Percentiles rank a stretch among this genome's conserved stretches.
Evolutionary conservation across 345 rosid species (phyloP).

Genomic region (Salix dunnii): DNA sequence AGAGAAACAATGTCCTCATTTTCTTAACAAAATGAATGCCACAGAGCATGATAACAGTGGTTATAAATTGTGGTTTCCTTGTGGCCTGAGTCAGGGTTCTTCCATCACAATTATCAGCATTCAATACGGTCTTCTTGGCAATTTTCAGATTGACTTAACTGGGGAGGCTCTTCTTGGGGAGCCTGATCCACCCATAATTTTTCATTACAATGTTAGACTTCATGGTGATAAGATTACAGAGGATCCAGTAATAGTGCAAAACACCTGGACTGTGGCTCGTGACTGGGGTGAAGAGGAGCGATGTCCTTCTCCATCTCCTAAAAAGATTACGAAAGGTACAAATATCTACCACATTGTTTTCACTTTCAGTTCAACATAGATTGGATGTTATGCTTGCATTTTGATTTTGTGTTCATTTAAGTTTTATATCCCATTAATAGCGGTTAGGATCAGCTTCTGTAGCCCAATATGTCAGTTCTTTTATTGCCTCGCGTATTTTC

Average conservation of each 20-base stretch:
- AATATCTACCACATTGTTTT: background rate
- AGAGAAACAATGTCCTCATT: constrained; percentile 85
- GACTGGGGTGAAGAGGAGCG: constrained; percentile 99
- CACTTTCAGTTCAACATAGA: background rate
- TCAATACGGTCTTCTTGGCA: constrained; percentile 85
- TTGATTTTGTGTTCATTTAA: background rate
- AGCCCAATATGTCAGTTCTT: background rate
- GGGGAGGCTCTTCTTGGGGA: constrained; percentile 98
- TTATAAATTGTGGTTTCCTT: constrained; percentile 62
- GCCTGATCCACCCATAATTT: constrained; percentile 92
- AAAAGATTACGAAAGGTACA: constrained; percentile 68
- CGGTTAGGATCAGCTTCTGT: background rate
- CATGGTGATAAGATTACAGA: constrained; percentile 93
- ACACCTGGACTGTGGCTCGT: constrained; percentile 87
- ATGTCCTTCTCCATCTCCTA: constrained; percentile 78
- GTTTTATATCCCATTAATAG: background rate
- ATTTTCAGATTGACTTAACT: constrained; percentile 75
- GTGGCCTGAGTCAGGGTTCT: constrained; percentile 96
- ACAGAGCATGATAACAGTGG: constrained; percentile 47
- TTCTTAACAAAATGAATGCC: constrained; percentile 76
- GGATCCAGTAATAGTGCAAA: constrained; percentile 95
- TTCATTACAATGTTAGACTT: constrained; percentile 95
- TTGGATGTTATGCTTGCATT: background rate
- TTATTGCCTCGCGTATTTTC: background rate
- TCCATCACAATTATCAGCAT: constrained; percentile 84